phyloP scores from a whole-genome alignment of 345 rosid species.

The Geranium brycei region DNA sequence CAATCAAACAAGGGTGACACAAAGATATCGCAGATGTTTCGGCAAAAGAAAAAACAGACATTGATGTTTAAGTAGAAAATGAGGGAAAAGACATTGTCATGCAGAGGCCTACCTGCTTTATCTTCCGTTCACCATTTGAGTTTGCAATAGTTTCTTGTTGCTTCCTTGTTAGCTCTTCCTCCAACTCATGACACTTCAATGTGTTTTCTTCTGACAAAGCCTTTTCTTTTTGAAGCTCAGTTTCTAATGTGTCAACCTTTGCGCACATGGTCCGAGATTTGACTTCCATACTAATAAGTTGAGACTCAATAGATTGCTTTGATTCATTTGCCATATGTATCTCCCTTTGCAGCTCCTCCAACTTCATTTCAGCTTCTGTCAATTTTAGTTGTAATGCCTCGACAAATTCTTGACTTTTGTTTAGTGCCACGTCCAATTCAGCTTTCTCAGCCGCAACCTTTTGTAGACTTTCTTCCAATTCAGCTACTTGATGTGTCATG shows the following conservation, averaged over 20 bases:
- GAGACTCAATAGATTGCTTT: conserved; percentile 44
- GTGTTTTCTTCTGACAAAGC: conserved; percentile 28
- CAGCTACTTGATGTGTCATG: conserved; percentile 13
- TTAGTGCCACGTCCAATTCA: conserved; percentile 48
- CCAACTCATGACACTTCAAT: conserved; percentile 46
- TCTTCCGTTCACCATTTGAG: conserved; percentile 40
- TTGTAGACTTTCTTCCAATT: conserved; percentile 35
- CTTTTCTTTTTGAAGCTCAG: conserved; percentile 48
- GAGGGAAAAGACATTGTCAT: background rate
- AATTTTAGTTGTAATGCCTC: conserved; percentile 19
- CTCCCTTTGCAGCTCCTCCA: conserved; percentile 42
- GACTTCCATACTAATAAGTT: conserved; percentile 35
- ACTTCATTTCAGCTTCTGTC: conserved; percentile 31
- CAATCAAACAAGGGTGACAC: background rate
- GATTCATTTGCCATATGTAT: conserved; percentile 30
- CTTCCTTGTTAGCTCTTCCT: conserved; percentile 50
- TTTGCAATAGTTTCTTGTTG: conserved; percentile 27
- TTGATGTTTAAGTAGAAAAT: no score
- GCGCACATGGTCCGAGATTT: conserved; percentile 32
- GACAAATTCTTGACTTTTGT: conserved; percentile 25
- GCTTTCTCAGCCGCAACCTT: conserved; percentile 26
- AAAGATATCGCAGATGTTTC: no score
- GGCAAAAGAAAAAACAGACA: no score
- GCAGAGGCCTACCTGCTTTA: conserved; percentile 48
- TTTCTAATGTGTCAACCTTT: conserved; percentile 41